These are phyloP conservation scores for Eucalyptus cladocalyx DNA, from an alignment of 345 rosid species.

Conservation along the genomic window DNA sequence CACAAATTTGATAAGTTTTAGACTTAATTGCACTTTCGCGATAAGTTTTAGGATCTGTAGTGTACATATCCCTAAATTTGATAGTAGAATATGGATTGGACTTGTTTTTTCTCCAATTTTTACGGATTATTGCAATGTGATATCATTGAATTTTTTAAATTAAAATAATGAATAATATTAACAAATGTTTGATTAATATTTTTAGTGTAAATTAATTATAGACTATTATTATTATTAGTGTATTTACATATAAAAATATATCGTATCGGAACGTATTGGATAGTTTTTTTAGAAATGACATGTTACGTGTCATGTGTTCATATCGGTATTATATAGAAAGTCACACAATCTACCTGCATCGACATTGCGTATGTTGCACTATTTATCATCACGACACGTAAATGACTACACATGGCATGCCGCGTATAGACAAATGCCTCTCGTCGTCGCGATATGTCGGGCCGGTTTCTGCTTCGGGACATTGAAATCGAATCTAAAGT, in stretches of 20 bases:
- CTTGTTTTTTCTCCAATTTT: no score
- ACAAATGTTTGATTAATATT: no score
- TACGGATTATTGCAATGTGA: no score
- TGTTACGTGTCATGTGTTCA: fast-evolving
- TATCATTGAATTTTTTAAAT: no score
- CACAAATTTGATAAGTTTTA: fast-evolving
- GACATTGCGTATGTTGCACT: not conserved
- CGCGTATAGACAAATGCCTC: not conserved
- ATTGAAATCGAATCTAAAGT: not conserved
- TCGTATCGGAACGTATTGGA: fast-evolving
- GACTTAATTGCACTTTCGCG: fast-evolving
- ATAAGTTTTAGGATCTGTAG: fast-evolving
- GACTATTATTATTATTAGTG: no score
- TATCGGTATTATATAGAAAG: fast-evolving
- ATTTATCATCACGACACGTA: not conserved
- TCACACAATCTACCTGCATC: fast-evolving
- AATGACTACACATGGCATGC: not conserved
- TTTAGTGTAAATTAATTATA: no score
- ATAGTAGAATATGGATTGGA: fast-evolving
- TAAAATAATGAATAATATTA: no score
- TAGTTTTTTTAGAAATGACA: no score
- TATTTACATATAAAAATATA: no score
- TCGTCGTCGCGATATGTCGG: not conserved
- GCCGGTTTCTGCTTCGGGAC: not conserved
- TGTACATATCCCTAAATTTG: no score